These are phyloP conservation scores for Trametopsis cervina DNA, from an alignment of 768 basidiomycete species.

Conservation along the genomic window DNA sequence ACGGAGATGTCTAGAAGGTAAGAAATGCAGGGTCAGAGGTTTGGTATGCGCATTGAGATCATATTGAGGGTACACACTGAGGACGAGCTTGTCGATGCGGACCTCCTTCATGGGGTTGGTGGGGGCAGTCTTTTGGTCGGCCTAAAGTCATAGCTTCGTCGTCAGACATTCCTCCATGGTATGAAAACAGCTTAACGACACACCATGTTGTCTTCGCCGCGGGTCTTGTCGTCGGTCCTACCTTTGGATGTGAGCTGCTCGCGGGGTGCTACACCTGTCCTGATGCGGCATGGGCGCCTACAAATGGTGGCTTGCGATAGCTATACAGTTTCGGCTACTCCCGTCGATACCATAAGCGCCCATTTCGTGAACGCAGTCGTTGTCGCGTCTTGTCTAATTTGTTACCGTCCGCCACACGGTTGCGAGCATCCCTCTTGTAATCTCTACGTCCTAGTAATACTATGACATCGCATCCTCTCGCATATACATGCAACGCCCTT, in stretches of 20 bases:
- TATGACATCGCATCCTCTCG: too few relatives aligned
- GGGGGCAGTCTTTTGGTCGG: constrained; percentile 83
- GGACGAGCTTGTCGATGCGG: constrained; percentile 96
- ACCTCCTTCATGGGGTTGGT: constrained; percentile 96
- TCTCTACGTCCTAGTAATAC: too few relatives aligned
- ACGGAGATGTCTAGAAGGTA: constrained; percentile 86
- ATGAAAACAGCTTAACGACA: constrained; percentile 3
- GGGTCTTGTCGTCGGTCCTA: constrained; percentile 15
- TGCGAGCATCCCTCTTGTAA: too few relatives aligned
- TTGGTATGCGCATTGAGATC: too few relatives aligned
- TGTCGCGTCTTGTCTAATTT: too few relatives aligned
- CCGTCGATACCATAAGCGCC: background rate
- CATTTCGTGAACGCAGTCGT: background rate
- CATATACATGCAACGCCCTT: too few relatives aligned
- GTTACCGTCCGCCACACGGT: too few relatives aligned
- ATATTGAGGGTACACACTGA: constrained; percentile 86
- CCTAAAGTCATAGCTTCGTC: constrained; percentile 35
- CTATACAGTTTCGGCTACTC: constrained; percentile 3
- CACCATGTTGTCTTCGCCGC: constrained; percentile 16
- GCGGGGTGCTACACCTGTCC: constrained; percentile 16
- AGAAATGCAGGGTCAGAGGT: constrained; percentile 7
- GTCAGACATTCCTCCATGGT: background rate
- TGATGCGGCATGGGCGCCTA: constrained; percentile 9
- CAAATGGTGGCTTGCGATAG: constrained; percentile 17
- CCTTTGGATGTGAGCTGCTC: constrained; percentile 9